Conservation (phyloP, 2,329 filamentous ascomycete species). For the Trichoderma sp. region DNA sequence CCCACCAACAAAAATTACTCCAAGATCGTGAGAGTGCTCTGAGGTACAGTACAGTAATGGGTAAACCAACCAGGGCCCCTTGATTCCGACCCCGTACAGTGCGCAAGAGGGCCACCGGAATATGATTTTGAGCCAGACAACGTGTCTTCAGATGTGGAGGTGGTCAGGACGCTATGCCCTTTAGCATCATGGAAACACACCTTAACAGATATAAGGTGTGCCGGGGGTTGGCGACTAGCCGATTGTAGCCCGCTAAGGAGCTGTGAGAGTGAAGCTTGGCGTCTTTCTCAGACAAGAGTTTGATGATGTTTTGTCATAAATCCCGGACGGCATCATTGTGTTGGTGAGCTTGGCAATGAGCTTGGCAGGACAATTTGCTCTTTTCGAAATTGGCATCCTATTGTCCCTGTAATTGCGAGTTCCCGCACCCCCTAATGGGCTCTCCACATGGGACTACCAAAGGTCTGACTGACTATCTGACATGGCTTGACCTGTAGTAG, state of each 20-base stretch:
- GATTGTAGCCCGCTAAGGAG: not conserved
- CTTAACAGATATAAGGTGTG: slow-evolving; percentile 25
- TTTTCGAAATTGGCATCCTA: not conserved
- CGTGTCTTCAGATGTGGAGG: slow-evolving; percentile 11
- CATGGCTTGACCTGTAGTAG: not conserved
- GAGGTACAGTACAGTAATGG: not conserved
- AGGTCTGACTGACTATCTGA: not conserved
- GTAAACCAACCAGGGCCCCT: not conserved
- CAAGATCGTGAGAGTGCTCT: not conserved
- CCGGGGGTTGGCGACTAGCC: slow-evolving; percentile 18
- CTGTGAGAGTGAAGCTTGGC: not conserved
- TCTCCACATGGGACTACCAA: not conserved
- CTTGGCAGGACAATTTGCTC: not conserved
- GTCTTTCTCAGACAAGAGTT: not conserved
- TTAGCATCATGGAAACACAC: slow-evolving; percentile 3
- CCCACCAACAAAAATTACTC: not conserved
- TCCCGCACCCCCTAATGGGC: not conserved
- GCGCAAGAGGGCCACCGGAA: not conserved
- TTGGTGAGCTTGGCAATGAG: slow-evolving; percentile 7
- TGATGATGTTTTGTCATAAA: not conserved
- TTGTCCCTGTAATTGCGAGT: not conserved
- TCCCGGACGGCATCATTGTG: not conserved
- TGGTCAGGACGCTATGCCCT: slow-evolving; percentile 1
- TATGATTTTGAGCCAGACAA: slow-evolving; percentile 2
- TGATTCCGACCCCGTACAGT: slow-evolving; percentile 3